Evolutionary conservation across 164 flowering plant genomes (phyloP).

Genomic region (Tetracentron sinense): DNA sequence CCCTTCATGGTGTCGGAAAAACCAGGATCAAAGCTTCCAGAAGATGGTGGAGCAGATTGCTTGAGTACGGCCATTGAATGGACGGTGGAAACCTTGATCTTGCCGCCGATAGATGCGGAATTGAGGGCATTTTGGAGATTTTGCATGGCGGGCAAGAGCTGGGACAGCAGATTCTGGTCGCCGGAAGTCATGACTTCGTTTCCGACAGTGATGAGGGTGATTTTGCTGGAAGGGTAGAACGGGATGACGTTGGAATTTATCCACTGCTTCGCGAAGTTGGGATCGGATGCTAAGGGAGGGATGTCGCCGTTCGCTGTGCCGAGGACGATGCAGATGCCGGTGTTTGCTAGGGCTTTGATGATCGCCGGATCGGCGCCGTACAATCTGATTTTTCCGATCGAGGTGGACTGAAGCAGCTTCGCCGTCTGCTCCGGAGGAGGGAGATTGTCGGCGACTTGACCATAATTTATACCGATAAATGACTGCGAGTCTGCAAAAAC

Average conservation of each 20-base stretch:
- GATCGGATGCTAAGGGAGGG: slow-evolving; percentile 69
- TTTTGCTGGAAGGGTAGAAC: slow-evolving; percentile 71
- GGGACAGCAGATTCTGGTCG: slow-evolving; percentile 39
- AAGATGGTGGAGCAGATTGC: slow-evolving; percentile 82
- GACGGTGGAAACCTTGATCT: slow-evolving; percentile 85
- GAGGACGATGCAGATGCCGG: slow-evolving; percentile 70
- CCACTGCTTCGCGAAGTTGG: slow-evolving; percentile 72
- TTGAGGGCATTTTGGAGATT: slow-evolving; percentile 70
- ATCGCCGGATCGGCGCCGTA: slow-evolving; percentile 84
- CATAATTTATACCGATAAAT: slow-evolving; percentile 81
- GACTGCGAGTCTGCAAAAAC: slow-evolving; percentile 56
- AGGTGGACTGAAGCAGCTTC: slow-evolving; percentile 66
- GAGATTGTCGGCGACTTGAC: slow-evolving; percentile 84
- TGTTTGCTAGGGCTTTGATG: slow-evolving; percentile 69
- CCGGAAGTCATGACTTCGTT: slow-evolving; percentile 65
- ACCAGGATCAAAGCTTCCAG: slow-evolving; percentile 53
- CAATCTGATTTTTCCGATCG: slow-evolving; percentile 64
- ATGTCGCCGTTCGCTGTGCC: slow-evolving; percentile 77
- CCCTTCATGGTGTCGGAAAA: slow-evolving; percentile 40
- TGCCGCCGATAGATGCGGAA: slow-evolving; percentile 50
- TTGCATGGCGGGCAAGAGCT: slow-evolving; percentile 77
- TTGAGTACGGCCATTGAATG: slow-evolving; percentile 75
- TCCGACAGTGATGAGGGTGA: slow-evolving; percentile 72
- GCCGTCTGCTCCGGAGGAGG: slow-evolving; percentile 72
- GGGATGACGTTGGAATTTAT: slow-evolving; percentile 62